These are phyloP conservation scores for Suillus occidentalis DNA, from an alignment of 768 basidiomycete genomes.

Conservation along the genomic window DNA sequence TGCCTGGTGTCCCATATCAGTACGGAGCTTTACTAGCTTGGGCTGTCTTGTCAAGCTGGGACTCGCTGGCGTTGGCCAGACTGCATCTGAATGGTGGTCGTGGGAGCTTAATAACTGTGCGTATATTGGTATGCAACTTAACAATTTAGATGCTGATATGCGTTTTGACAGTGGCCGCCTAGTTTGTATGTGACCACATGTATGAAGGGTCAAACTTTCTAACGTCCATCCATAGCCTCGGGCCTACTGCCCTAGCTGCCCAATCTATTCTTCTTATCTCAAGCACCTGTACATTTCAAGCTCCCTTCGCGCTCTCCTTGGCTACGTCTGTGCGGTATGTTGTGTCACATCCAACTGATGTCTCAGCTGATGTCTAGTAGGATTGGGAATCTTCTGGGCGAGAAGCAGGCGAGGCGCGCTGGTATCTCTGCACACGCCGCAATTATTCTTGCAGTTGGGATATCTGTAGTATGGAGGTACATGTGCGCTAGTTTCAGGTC, in stretches of 20 bases:
- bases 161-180: constrained; percentile 44
- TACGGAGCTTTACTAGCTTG: constrained; percentile 64
- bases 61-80: constrained; percentile 78
- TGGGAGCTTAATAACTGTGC: constrained; percentile 79
- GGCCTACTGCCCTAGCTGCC: constrained; percentile 79
- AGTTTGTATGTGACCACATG: constrained; percentile 41
- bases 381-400: constrained; percentile 87
- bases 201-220: not conserved
- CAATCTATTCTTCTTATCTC: constrained; percentile 86
- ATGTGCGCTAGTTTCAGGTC: constrained; percentile 5
- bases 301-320: constrained; percentile 78
- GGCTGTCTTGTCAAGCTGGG: constrained; percentile 74
- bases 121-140: constrained; percentile 10
- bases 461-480: constrained; percentile 71
- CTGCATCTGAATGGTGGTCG: constrained; percentile 94
- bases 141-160: not conserved
- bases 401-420: constrained; percentile 73
- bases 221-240: constrained; percentile 50
- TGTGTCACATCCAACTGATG: not conserved
- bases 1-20: constrained; percentile 80
- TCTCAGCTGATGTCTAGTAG: constrained; percentile 34
- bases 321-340: constrained; percentile 82
- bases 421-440: constrained; percentile 63
- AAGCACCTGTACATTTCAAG: constrained; percentile 76
- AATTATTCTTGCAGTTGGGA: constrained; percentile 60